phyloP scores from a whole-genome alignment of 352 stramenopile species.

The Phytophthora lateralis region DNA sequence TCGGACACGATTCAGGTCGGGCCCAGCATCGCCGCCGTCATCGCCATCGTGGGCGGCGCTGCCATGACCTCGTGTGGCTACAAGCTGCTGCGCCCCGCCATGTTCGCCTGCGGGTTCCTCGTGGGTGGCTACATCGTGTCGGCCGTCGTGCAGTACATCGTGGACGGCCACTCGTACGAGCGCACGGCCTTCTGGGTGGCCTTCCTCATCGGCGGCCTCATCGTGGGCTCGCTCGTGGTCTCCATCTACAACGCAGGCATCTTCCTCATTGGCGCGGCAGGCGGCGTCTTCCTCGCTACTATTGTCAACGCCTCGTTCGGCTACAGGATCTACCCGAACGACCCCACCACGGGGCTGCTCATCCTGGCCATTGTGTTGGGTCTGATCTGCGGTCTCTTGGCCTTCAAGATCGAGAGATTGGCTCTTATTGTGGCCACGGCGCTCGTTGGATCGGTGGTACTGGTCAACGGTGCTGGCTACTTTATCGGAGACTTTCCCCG shows the following conservation, averaged over 20 bases:
- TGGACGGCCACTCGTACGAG: slow-evolving; percentile 50
- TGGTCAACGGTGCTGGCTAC: slow-evolving; percentile 63
- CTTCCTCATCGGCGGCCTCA: slow-evolving; percentile 54
- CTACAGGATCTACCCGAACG: slow-evolving; percentile 55
- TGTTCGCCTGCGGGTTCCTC: slow-evolving; percentile 69
- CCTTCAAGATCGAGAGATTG: slow-evolving; percentile 50
- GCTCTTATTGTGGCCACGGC: slow-evolving; percentile 65
- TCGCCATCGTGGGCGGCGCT: slow-evolving; percentile 50
- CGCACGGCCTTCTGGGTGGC: slow-evolving; percentile 54
- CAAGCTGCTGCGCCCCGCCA: slow-evolving; percentile 58
- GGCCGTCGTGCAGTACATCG: slow-evolving; percentile 45
- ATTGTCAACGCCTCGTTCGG: slow-evolving; percentile 57
- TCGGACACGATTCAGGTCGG: slow-evolving; percentile 38
- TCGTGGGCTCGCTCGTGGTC: slow-evolving; percentile 57
- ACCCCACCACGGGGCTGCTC: slow-evolving; percentile 47
- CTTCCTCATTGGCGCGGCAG: slow-evolving; percentile 54
- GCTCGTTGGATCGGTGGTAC: slow-evolving; percentile 48
- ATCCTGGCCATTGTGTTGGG: slow-evolving; percentile 51
- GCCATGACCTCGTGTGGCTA: slow-evolving; percentile 50
- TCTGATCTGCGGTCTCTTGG: slow-evolving; percentile 47
- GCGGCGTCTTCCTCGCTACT: slow-evolving; percentile 47
- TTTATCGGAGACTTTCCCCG: slow-evolving; percentile 62
- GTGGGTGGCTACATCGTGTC: slow-evolving; percentile 56
- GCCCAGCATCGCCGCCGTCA: slow-evolving; percentile 38
- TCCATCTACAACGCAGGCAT: slow-evolving; percentile 55